Evolutionary conservation across 1,284 basidiomycete species (phyloP).

Genomic region (Tausonia pullulans): DNA sequence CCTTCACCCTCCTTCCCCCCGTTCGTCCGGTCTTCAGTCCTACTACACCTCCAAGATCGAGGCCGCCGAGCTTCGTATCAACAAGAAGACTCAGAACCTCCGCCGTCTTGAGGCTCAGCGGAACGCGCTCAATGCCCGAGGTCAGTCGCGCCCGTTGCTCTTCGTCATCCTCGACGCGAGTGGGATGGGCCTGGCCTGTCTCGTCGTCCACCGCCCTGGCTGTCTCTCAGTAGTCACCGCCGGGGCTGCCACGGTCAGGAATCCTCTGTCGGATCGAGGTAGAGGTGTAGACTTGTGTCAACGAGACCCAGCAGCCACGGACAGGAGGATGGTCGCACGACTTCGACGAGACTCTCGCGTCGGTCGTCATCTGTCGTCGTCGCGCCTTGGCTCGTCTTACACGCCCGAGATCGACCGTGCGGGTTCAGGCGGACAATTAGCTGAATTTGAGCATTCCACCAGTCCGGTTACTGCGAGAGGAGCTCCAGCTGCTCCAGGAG

Average conservation of each 20-base stretch:
- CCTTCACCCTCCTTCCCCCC: too few species aligned
- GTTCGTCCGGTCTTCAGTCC: slow-evolving; percentile 26
- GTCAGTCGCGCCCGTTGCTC: slow-evolving; percentile 38
- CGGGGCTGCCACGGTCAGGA: too few species aligned
- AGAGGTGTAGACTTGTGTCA: too few species aligned
- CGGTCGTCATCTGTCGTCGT: neutral
- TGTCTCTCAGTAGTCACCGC: too few species aligned
- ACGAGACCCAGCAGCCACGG: too few species aligned
- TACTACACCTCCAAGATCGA: slow-evolving; percentile 97
- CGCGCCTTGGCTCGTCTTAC: neutral
- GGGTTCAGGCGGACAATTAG: too few species aligned
- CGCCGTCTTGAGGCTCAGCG: slow-evolving; percentile 90
- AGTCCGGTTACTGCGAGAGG: slow-evolving; percentile 82
- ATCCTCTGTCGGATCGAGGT: too few species aligned
- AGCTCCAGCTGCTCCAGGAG: slow-evolving; percentile 88
- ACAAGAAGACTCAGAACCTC: slow-evolving; percentile 92
- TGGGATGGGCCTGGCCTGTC: neutral
- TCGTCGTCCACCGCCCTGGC: too few species aligned
- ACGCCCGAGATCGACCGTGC: neutral
- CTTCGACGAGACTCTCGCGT: neutral
- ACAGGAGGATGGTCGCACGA: neutral
- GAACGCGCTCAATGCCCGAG: slow-evolving; percentile 90
- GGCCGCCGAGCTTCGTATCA: slow-evolving; percentile 79
- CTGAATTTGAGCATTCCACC: neutral
- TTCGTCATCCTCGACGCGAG: neutral